A percentile compares a stretch with the other conserved stretches of the same genome.
These are phyloP conservation scores for Pterocarpus macrocarpus DNA, from an alignment of 306 rosid genomes.

Conservation along the genomic window DNA sequence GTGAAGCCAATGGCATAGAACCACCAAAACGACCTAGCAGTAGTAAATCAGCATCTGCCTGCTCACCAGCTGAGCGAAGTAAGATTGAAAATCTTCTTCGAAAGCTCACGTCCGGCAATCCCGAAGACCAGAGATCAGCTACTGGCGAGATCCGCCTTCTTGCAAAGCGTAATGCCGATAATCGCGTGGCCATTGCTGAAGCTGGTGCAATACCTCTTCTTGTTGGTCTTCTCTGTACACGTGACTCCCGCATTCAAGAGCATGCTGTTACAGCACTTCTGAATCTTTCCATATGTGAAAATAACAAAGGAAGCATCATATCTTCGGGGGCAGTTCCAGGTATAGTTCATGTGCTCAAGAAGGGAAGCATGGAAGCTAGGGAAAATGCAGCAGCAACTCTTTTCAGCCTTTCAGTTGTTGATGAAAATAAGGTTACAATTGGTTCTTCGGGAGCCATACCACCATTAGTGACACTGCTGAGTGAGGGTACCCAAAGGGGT, in stretches of 20 bases:
- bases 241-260: conserved; percentile 95
- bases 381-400: conserved; percentile 99
- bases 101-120: conserved; percentile 72
- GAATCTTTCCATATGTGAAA: conserved; percentile 94
- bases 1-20: conserved; percentile 93
- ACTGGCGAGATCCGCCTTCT: conserved; percentile 97
- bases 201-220: conserved; percentile 98
- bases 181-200: conserved; percentile 98
- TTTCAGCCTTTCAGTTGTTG: conserved; percentile 95
- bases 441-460: conserved; percentile 95
- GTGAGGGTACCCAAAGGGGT: conserved; percentile 97
- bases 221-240: conserved; percentile 74
- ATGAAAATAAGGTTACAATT: conserved; percentile 86
- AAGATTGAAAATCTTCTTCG: conserved; percentile 76
- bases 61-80: conserved; percentile 80
- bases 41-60: conserved; percentile 71
- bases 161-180: conserved; percentile 96
- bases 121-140: conserved; percentile 90
- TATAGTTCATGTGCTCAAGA: conserved; percentile 87
- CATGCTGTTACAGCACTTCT: conserved; percentile 98
- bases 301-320: conserved; percentile 87
- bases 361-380: conserved; percentile 99
- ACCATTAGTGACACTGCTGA: conserved; percentile 80
- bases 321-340: conserved; percentile 93
- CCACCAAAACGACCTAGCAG: conserved; percentile 87